Evolutionary conservation across 1,139 yeast species (phyloP), one percentile per base, ranked within the genome.

Genomic region (Saccharomycopsis crataegensis): DNA sequence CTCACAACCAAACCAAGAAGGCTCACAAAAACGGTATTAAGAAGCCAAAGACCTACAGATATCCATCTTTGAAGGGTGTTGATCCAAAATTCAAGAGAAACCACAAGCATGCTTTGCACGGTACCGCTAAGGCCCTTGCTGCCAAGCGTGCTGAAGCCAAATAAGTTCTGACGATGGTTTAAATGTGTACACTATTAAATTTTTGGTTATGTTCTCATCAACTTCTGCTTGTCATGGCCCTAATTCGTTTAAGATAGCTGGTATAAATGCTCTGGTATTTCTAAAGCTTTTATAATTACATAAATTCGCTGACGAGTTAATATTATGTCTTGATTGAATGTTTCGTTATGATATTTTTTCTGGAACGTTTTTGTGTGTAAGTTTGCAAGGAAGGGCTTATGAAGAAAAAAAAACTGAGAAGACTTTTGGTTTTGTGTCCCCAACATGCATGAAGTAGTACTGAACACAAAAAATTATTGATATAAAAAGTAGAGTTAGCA

Each of bases 1-100:
- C 91, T 80, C 99, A 93, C 82, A 93, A 93, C 95, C 98, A 93
- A 79, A 88, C 87, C 90, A 86, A 79, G 76, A 93, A 93, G 95
- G 98, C 98, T 72, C 99, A 93, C 96, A 91, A 84, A 77, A 93
- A 93, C 88, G 99, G 99, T 80, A 93, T 93, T 82, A 93, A 91
- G 88, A 93, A 91, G 91, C 96, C 97, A 70, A 86, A 80, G 83
- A 86, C 96, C 73, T 78, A 83, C 95, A 91, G 88, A 82, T 89
- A 91, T 84, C 96, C 97, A 68, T 90, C 98, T 65, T 83, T 89
- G 78, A 91, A 88, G 81, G 96, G 96, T 82, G 97, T 91, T 76
- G 98, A 93, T 78, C 85, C 99, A 74, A 93, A 93, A 86, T 93
- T 93, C 95, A 84, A 83, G 75, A 88, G 98, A 82, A 93, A 93